phyloP scores from a whole-genome alignment of 2,329 filamentous ascomycete species.

The Colletotrichum lini region DNA sequence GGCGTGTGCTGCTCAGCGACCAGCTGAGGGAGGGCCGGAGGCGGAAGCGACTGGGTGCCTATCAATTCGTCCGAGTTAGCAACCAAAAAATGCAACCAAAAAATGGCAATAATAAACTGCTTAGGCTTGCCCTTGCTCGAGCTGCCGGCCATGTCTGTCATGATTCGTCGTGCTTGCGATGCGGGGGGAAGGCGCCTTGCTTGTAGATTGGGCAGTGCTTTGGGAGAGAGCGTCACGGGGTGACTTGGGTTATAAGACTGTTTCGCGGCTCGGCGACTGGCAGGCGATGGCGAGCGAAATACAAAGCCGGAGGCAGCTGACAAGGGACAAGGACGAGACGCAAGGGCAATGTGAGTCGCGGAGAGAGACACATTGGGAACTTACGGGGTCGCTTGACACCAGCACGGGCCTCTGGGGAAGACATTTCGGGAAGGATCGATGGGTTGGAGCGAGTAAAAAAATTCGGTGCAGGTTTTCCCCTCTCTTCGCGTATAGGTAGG shows the following conservation, averaged over 20 bases:
- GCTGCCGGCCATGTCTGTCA: conserved; percentile 6
- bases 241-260: not conserved
- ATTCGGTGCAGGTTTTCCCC: conserved; percentile 57
- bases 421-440: conserved; percentile 49
- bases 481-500: conserved; percentile 45
- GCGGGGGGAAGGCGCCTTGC: not conserved
- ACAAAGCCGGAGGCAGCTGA: not conserved
- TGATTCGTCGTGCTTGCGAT: not conserved
- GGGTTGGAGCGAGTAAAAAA: conserved; percentile 54
- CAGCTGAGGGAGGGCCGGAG: conserved; percentile 89
- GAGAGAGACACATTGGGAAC: conserved; percentile 41
- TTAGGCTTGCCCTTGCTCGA: conserved; percentile 20
- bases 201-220: not conserved
- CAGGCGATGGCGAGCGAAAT: not conserved
- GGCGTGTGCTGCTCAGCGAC: conserved; percentile 93
- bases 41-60: conserved; percentile 96
- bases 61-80: conserved; percentile 44
- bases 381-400: conserved; percentile 62
- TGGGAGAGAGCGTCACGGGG: not conserved
- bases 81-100: not conserved
- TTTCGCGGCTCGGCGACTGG: not conserved
- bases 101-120: not conserved
- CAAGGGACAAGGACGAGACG: not conserved
- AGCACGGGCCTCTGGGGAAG: conserved; percentile 57
- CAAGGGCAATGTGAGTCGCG: conserved; percentile 7